phyloP scores from a whole-genome alignment of 805 yeast species.

The Yamadazyma paraphyllophila region DNA sequence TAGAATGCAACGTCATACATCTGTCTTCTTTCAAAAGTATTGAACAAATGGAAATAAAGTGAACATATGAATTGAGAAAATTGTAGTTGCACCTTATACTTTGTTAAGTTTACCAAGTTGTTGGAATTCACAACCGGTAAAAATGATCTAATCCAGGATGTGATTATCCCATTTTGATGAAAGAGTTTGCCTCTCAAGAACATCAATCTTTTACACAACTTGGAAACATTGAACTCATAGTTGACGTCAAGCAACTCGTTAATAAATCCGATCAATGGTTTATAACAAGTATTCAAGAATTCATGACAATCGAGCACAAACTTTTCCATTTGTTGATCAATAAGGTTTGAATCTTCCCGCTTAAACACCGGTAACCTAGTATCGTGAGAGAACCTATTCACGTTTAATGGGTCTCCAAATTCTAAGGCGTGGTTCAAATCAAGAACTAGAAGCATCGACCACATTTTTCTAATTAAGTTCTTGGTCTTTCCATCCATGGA shows the following conservation, averaged over 20 bases:
- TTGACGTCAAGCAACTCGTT: constrained; percentile 13
- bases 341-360: constrained; percentile 35
- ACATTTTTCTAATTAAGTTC: constrained; percentile 35
- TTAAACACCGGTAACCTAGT: constrained; percentile 25
- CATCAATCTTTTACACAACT: constrained; percentile 5
- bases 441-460: constrained; percentile 29
- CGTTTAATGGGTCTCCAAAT: constrained; percentile 34
- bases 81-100: constrained; percentile 21
- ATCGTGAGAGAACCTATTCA: constrained; percentile 29
- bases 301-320: constrained; percentile 29
- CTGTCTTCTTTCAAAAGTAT: constrained; percentile 35
- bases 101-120: constrained; percentile 10
- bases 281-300: constrained; percentile 27
- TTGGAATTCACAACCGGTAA: constrained; percentile 19
- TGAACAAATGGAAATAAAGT: constrained; percentile 31
- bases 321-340: constrained; percentile 35
- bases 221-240: constrained; percentile 3
- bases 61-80: constrained; percentile 26
- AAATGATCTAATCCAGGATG: constrained; percentile 18
- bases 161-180: constrained; percentile 23
- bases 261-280: constrained; percentile 12
- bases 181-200: constrained; percentile 4
- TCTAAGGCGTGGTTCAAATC: constrained; percentile 28
- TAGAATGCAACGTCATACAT: constrained; percentile 31
- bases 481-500: constrained; percentile 28